These are phyloP conservation scores for Limnomonas spitsbergensis DNA, from an alignment of 139 green algal genomes.

Conservation along the genomic window DNA sequence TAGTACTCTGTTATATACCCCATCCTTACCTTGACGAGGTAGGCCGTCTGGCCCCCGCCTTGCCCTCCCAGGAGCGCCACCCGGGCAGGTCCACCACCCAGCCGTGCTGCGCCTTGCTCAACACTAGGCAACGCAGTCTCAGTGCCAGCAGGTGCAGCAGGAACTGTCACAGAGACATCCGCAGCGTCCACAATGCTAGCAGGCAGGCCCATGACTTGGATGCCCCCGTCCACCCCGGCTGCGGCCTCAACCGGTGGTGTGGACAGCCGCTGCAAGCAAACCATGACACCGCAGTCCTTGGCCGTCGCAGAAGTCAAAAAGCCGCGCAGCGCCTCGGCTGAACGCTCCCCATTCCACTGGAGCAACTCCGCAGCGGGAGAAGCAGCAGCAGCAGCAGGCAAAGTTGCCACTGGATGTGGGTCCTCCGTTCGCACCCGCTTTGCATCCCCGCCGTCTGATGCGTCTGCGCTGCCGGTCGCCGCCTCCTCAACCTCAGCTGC, in stretches of 20 bases:
- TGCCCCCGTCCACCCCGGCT: not conserved
- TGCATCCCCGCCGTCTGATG: not conserved
- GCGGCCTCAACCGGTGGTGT: not conserved
- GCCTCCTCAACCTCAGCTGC: not conserved
- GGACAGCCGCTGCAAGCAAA: conserved; percentile 51
- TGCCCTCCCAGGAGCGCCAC: too few relatives aligned
- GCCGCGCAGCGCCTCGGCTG: conserved; percentile 29
- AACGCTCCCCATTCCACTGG: too few relatives aligned
- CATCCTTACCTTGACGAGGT: conserved; percentile 7
- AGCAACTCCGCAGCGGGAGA: too few relatives aligned
- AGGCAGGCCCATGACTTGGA: not conserved
- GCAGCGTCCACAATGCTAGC: too few relatives aligned
- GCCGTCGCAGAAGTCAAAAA: conserved; percentile 73
- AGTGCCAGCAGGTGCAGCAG: too few relatives aligned
- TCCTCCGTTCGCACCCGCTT: not conserved
- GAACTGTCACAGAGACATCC: too few relatives aligned
- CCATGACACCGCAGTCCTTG: conserved; percentile 85
- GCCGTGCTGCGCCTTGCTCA: too few relatives aligned
- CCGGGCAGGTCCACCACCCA: too few relatives aligned
- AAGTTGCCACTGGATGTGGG: conserved; percentile 24
- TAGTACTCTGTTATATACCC: too few relatives aligned
- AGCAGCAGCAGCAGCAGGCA: too few relatives aligned
- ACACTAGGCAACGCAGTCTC: too few relatives aligned
- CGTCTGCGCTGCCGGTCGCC: not conserved
- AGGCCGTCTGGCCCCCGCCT: not conserved